Percentiles rank a stretch among this genome's conserved stretches.
phyloP scores from a whole-genome alignment of 1,139 yeast genomes.

The Kodamaea fungicola region DNA sequence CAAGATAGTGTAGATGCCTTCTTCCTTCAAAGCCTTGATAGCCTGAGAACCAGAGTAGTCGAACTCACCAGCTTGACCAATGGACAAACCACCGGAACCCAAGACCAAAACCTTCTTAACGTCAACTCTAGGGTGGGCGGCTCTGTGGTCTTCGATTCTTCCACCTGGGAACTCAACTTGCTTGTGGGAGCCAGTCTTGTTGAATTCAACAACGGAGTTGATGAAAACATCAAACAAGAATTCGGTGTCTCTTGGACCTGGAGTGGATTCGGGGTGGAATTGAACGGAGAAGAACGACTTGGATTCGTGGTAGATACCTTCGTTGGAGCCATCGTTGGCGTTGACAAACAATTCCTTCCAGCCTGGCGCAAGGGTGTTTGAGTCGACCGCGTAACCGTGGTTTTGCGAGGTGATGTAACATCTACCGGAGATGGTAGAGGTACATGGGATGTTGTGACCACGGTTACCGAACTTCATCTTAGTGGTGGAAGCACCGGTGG shows the following conservation, averaged over 20 bases:
- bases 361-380: conserved; percentile 62
- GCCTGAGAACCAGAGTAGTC: conserved; percentile 98
- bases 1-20: conserved; percentile 90
- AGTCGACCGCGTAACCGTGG: conserved; percentile 97
- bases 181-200: conserved; percentile 54
- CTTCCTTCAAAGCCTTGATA: conserved; percentile 92
- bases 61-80: conserved; percentile 99
- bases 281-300: conserved; percentile 97
- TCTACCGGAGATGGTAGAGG: conserved; percentile 87
- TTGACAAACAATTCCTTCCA: conserved; percentile 96
- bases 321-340: conserved; percentile 96
- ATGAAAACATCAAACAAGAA: conserved; percentile 94
- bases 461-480: conserved; percentile 98
- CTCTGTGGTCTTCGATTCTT: conserved; percentile 62
- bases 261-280: conserved; percentile 99
- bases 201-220: conserved; percentile 65
- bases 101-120: conserved; percentile 93
- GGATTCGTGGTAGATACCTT: conserved; percentile 90
- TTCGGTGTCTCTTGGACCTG: conserved; percentile 99
- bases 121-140: conserved; percentile 68
- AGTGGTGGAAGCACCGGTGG: conserved; percentile 88
- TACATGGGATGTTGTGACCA: conserved; percentile 99
- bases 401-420: conserved; percentile 99
- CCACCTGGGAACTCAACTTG: conserved; percentile 94
- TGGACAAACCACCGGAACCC: conserved; percentile 98